Evolutionary conservation across 2,329 filamentous ascomycete genomes (phyloP).

Genomic region (Sporothrix luriei): DNA sequence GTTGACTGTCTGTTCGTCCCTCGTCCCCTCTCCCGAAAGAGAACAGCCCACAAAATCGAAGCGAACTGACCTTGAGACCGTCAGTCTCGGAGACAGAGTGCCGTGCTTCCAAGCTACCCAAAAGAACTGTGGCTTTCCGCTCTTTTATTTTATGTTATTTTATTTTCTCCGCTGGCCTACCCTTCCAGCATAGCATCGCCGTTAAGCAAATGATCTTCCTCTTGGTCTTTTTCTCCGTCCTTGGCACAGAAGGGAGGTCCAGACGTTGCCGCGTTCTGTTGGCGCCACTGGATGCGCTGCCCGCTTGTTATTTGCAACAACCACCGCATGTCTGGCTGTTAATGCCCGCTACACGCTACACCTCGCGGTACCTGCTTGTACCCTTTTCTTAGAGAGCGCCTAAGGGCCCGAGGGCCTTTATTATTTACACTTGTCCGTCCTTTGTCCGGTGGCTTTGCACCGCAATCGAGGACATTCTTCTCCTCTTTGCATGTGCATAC

Average conservation of each 20-base stretch:
- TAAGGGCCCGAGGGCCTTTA: too few relatives aligned
- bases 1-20: not conserved
- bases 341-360: not conserved
- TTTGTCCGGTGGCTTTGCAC: not conserved
- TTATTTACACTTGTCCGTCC: slow-evolving; percentile 3
- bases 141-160: not conserved
- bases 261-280: not conserved
- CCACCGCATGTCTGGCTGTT: not conserved
- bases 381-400: not conserved
- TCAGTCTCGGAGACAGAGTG: too few relatives aligned
- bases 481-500: not conserved
- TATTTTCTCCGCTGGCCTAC: not conserved
- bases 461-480: slow-evolving; percentile 1
- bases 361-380: slow-evolving; percentile 12
- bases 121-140: too few relatives aligned
- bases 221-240: not conserved
- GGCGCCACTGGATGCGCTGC: not conserved
- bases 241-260: not conserved
- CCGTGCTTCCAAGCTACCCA: too few relatives aligned
- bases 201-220: too few relatives aligned
- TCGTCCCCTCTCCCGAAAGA: not conserved
- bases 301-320: not conserved
- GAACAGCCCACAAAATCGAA: not conserved
- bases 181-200: not conserved
- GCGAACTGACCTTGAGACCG: too few relatives aligned